Evolutionary conservation across 2,329 filamentous ascomycete species (phyloP).

Genomic region (Phaeosphaeriaceae sp.): DNA sequence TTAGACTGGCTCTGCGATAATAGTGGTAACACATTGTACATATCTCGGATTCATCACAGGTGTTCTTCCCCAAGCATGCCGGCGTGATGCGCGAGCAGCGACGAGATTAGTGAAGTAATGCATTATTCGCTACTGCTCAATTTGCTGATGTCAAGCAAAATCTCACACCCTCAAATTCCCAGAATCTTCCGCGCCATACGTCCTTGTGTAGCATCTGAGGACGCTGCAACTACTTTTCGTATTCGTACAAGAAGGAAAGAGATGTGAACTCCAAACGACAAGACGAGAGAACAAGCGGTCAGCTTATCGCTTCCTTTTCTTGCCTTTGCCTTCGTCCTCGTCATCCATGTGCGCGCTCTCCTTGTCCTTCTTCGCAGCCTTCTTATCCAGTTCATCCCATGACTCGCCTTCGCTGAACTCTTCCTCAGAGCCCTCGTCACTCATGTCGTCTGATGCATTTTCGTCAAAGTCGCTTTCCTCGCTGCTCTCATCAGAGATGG

Average conservation of each 20-base stretch:
- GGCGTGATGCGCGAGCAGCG: no score
- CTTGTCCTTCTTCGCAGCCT: slow-evolving; percentile 71
- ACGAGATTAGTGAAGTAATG: not conserved
- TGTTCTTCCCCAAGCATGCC: no score
- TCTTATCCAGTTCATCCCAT: slow-evolving; percentile 94
- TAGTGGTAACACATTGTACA: no score
- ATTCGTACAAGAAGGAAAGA: slow-evolving; percentile 6
- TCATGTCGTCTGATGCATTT: slow-evolving; percentile 82
- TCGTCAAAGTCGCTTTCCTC: slow-evolving; percentile 95
- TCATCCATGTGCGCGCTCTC: slow-evolving; percentile 59
- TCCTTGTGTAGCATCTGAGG: no score
- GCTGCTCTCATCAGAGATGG: slow-evolving; percentile 73
- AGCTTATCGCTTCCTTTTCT: slow-evolving; percentile 67
- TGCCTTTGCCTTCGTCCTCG: slow-evolving; percentile 65
- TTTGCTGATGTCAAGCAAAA: not conserved
- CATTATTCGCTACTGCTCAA: not conserved
- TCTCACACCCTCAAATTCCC: not conserved
- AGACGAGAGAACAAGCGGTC: not conserved
- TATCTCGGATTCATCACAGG: no score
- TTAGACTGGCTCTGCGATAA: no score
- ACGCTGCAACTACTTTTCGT: not conserved
- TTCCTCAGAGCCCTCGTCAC: slow-evolving; percentile 64
- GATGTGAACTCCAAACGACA: not conserved
- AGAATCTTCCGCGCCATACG: not conserved
- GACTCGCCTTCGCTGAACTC: slow-evolving; percentile 73